Base-by-base conservation (phyloP, 169 alveolate genomes). In the Plasmodium cynomolgi region DNA sequence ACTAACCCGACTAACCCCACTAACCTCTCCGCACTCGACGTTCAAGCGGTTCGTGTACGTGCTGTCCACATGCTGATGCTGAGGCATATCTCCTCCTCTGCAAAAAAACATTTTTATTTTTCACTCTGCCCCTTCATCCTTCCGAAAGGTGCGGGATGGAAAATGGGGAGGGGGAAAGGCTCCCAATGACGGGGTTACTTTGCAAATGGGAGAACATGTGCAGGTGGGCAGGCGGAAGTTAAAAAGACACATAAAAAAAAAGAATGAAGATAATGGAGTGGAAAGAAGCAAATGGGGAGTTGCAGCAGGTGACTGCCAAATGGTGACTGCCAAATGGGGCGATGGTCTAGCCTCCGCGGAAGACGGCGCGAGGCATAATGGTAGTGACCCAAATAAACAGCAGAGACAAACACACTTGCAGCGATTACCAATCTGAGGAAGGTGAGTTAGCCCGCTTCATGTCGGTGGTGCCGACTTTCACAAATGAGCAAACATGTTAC, bases 71-170 rank as follows among this genome's bases (percentile, higher is more conserved):
- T 86, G 54, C 92, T 44, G 39, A 56, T 84, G 92, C 72, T 77
- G 77, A 86, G 58, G 39, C 93, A 71, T 86, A 86, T 86, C 81
- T 86, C 81, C 86, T 86, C 44, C 74, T 15, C 71, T 86, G 68
- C 68, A 29, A 86, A 86, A 23, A 86, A 74, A 77, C 93, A 86
- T 86, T 56, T 86, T 86, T 86, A 62, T 83, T 39, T 83, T 58
- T 34, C 74, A 47, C 34, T 50, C 20, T 56, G 34, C 54, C 82
- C 33, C 80, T 41, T 47, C 84, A 33, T 71, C n/a, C 81, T 84
- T 62, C 75, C 74, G 39, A 68, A 37, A 23, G 50, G 44, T 58
- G 77, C 23, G 73, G n/a, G 15, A 47, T 68, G 37, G 31, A 20
- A 20, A 68, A 68, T 6, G 8, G 4, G 7, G 41, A 13, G 77